These are phyloP conservation scores for Sphaerulina populicola DNA, from an alignment of 2,329 filamentous ascomycete genomes.

Conservation along the genomic window DNA sequence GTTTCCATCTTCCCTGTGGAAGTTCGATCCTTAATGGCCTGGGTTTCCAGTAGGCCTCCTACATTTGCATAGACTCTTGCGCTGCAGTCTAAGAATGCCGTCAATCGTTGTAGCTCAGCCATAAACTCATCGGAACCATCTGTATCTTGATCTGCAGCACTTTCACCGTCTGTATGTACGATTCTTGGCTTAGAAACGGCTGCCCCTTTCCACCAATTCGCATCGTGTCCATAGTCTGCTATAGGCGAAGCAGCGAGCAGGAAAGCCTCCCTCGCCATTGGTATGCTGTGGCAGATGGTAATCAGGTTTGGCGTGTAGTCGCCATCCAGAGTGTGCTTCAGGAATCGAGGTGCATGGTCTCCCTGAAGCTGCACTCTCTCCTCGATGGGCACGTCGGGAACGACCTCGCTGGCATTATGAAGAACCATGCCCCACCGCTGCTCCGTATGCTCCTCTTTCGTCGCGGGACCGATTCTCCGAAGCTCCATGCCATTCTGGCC, in stretches of 20 bases:
- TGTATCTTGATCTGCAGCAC: conserved; percentile 24
- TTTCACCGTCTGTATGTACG: conserved; percentile 35
- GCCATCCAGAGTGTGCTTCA: conserved; percentile 47
- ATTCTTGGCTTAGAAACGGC: conserved; percentile 44
- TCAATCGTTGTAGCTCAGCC: conserved; percentile 52
- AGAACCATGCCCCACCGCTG: conserved; percentile 47
- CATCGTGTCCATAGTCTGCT: conserved; percentile 47
- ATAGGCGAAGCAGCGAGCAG: conserved; percentile 41
- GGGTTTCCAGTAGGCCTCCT: conserved; percentile 38
- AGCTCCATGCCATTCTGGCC: conserved; percentile 31
- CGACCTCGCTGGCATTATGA: conserved; percentile 43
- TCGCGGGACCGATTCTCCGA: conserved; percentile 48
- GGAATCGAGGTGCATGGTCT: conserved; percentile 45
- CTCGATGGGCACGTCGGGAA: conserved; percentile 43
- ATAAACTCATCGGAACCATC: conserved; percentile 42
- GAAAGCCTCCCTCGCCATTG: conserved; percentile 50
- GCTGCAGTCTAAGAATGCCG: conserved; percentile 53
- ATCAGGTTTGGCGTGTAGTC: conserved; percentile 51
- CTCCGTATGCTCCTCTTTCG: conserved; percentile 47
- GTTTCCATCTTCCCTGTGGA: conserved; percentile 15
- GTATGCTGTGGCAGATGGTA: conserved; percentile 55
- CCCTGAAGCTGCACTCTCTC: conserved; percentile 39
- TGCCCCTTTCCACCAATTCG: conserved; percentile 56
- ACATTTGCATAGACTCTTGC: conserved; percentile 52
- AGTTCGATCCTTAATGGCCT: conserved; percentile 17